Evolutionary conservation across 1,284 basidiomycete species (phyloP).

Genomic region (Papiliotrema fonsecae): DNA sequence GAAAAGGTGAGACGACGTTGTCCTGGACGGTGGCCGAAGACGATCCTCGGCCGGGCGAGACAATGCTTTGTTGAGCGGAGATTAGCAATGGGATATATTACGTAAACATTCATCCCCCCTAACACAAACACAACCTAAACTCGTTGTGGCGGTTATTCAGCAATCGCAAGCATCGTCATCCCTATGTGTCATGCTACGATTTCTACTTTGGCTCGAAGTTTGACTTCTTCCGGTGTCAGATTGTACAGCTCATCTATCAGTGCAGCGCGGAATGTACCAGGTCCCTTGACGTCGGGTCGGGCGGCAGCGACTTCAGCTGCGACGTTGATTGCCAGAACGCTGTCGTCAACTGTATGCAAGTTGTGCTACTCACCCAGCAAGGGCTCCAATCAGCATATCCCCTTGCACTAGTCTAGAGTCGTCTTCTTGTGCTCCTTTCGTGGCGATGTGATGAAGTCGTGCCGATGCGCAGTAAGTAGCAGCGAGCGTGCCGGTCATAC

Average conservation of each 20-base stretch:
- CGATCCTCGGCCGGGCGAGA: too few species aligned
- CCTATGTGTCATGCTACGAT: constrained; percentile 16
- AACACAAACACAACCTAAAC: too few species aligned
- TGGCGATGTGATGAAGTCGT: constrained; percentile 42
- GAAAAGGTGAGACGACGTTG: too few species aligned
- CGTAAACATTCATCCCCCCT: too few species aligned
- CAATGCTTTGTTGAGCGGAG: too few species aligned
- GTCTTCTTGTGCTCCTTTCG: constrained; percentile 16
- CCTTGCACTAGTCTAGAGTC: constrained; percentile 56
- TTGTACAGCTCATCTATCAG: constrained; percentile 75
- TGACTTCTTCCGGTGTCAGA: constrained; percentile 58
- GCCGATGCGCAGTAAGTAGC: constrained; percentile 68
- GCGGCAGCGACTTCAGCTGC: constrained; percentile 74
- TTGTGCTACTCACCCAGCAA: constrained; percentile 74
- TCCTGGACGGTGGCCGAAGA: too few species aligned
- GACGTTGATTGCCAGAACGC: constrained; percentile 73
- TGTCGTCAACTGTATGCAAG: constrained; percentile 36
- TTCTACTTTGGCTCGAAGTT: constrained; percentile 53
- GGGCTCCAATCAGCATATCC: constrained; percentile 67
- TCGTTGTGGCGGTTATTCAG: too few species aligned
- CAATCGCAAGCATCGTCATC: too few species aligned
- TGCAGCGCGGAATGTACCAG: constrained; percentile 81
- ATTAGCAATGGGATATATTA: too few species aligned
- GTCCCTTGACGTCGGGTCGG: constrained; percentile 67
- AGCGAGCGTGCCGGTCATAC: constrained; percentile 60